phyloP scores from a whole-genome alignment of 169 alveolate genomes.

The Cyclospora cayetanensis region DNA sequence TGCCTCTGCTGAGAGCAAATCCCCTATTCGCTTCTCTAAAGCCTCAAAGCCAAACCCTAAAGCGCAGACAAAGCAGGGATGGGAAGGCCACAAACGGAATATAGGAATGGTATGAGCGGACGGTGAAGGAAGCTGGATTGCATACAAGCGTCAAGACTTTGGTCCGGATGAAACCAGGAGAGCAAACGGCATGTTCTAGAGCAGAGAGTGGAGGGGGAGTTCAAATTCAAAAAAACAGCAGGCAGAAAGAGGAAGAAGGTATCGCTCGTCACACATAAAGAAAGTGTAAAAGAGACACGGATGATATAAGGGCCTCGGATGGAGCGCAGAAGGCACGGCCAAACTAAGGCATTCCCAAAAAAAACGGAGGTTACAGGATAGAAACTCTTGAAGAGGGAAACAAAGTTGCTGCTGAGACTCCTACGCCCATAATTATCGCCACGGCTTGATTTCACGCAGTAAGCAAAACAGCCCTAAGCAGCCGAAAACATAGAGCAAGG shows the following conservation, averaged over 20 bases:
- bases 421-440: too few species aligned
- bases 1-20: slow-evolving; percentile 13
- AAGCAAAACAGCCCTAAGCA: too few species aligned
- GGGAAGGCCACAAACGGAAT: background rate
- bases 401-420: background rate
- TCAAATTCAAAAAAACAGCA: background rate
- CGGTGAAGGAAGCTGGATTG: background rate
- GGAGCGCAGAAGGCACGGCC: too few species aligned
- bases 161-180: background rate
- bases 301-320: too few species aligned
- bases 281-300: background rate
- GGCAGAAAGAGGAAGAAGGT: background rate
- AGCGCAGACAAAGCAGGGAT: background rate
- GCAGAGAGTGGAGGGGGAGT: background rate
- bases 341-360: too few species aligned
- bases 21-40: slow-evolving; percentile 47
- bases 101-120: background rate
- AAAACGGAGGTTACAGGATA: too few species aligned
- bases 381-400: too few species aligned
- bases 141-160: background rate
- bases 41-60: slow-evolving; percentile 57
- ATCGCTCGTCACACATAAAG: background rate
- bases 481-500: background rate
- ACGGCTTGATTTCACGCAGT: too few species aligned
- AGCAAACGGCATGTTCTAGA: background rate